A percentile compares a stretch with the other conserved stretches of the same genome.
phyloP scores from a whole-genome alignment of 345 rosid species.

The Durio zibethinus region DNA sequence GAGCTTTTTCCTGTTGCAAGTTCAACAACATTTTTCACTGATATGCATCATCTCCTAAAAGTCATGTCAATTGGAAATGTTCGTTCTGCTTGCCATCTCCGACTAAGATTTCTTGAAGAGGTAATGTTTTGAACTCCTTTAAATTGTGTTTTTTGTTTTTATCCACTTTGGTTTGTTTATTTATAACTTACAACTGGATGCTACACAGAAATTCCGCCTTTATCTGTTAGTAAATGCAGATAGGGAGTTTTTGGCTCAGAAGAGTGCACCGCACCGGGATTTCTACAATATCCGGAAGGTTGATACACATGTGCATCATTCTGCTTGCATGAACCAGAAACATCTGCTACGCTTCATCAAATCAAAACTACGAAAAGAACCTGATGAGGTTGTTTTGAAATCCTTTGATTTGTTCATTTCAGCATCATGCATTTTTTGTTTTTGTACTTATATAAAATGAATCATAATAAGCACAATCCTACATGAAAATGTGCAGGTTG shows the following conservation, averaged over 20 bases:
- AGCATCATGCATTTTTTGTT: not conserved
- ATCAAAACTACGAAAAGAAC: slow-evolving; percentile 48
- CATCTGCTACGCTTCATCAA: slow-evolving; percentile 53
- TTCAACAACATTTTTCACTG: slow-evolving; percentile 47
- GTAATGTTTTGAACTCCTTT: slow-evolving; percentile 19
- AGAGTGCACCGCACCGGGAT: slow-evolving; percentile 58
- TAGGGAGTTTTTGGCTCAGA: slow-evolving; percentile 49
- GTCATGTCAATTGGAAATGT: slow-evolving; percentile 47
- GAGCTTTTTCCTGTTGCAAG: slow-evolving; percentile 51
- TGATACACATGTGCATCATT: slow-evolving; percentile 56
- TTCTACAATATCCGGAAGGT: slow-evolving; percentile 58
- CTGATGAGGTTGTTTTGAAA: slow-evolving; percentile 41
- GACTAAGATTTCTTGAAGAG: slow-evolving; percentile 54
- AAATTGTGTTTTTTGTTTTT: not conserved
- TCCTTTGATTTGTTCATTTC: not conserved
- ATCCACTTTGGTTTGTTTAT: not conserved
- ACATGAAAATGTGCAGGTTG: slow-evolving; percentile 34
- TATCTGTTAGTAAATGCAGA: slow-evolving; percentile 50
- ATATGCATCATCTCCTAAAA: slow-evolving; percentile 46
- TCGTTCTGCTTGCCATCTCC: slow-evolving; percentile 47
- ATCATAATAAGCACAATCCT: not conserved
- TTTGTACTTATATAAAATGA: not conserved
- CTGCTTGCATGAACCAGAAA: slow-evolving; percentile 61
- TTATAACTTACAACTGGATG: slow-evolving; percentile 23
- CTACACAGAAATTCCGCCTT: slow-evolving; percentile 49